phyloP scores from a whole-genome alignment of 208 protist species.

The Trypanosomatidae sp. region DNA sequence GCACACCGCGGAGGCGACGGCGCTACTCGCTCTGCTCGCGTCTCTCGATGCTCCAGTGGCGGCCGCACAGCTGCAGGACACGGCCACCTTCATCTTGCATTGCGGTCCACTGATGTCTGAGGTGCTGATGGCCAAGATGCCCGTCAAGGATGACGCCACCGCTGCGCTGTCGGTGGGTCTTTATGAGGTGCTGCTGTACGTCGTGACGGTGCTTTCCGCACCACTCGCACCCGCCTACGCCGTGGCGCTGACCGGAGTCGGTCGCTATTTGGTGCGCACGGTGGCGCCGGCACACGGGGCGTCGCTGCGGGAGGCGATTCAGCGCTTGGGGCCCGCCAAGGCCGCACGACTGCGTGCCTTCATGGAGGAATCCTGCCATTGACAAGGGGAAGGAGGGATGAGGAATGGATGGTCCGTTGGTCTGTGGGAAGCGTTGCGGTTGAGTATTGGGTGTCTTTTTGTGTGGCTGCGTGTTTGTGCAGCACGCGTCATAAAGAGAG shows the following conservation, averaged over 20 bases:
- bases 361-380: slow-evolving; percentile 55
- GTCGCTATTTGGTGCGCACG: slow-evolving; percentile 34
- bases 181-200: slow-evolving; percentile 18
- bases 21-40: neutral
- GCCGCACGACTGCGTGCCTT: slow-evolving; percentile 52
- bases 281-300: slow-evolving; percentile 30
- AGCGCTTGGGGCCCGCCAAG: slow-evolving; percentile 31
- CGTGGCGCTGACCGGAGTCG: slow-evolving; percentile 33
- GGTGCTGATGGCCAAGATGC: slow-evolving; percentile 11
- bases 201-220: slow-evolving; percentile 38
- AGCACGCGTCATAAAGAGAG: too few species aligned
- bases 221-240: neutral
- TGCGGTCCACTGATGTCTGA: slow-evolving; percentile 21
- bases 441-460: too few species aligned
- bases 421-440: too few species aligned
- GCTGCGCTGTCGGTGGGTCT: too few species aligned
- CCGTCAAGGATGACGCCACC: slow-evolving; percentile 3
- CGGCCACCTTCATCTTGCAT: too few species aligned
- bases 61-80: too few species aligned
- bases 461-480: too few species aligned
- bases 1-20: neutral
- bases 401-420: too few species aligned
- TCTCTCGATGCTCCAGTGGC: too few species aligned
- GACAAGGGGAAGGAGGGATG: too few species aligned
- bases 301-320: slow-evolving; percentile 59